Evolutionary conservation across 1,284 basidiomycete genomes (phyloP).

Genomic region (Ganoderma lucidum): DNA sequence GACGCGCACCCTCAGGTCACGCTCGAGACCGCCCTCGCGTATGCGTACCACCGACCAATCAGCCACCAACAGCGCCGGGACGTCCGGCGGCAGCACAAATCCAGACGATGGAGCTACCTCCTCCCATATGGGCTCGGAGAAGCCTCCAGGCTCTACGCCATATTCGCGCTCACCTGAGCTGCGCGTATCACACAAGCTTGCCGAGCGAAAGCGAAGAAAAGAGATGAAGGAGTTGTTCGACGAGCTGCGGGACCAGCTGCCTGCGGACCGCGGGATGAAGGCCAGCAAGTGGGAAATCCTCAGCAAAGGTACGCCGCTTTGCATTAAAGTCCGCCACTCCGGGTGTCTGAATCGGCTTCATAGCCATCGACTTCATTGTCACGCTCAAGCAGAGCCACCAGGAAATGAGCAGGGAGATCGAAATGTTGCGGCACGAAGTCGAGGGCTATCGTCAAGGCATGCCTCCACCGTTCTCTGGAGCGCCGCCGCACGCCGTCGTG

Average conservation of each 20-base stretch:
- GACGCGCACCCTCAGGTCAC: slow-evolving; percentile 64
- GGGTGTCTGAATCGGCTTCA: neutral
- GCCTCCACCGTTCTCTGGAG: slow-evolving; percentile 54
- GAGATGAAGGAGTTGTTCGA: slow-evolving; percentile 99
- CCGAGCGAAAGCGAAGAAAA: slow-evolving; percentile 92
- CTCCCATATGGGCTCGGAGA: slow-evolving; percentile 33
- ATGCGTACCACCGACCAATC: slow-evolving; percentile 52
- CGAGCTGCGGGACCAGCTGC: slow-evolving; percentile 89
- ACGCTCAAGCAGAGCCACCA: slow-evolving; percentile 79
- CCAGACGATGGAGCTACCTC: slow-evolving; percentile 37
- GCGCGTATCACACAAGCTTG: slow-evolving; percentile 92
- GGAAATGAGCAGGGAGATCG: slow-evolving; percentile 81
- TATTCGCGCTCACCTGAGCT: slow-evolving; percentile 95
- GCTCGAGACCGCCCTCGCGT: slow-evolving; percentile 77
- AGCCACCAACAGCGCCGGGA: slow-evolving; percentile 44
- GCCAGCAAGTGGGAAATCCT: slow-evolving; percentile 98
- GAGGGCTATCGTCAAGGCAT: slow-evolving; percentile 70
- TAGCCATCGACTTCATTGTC: slow-evolving; percentile 89
- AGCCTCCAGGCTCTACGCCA: slow-evolving; percentile 71
- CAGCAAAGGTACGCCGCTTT: slow-evolving; percentile 76
- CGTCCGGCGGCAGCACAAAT: slow-evolving; percentile 42
- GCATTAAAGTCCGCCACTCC: neutral
- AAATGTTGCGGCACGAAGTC: slow-evolving; percentile 79
- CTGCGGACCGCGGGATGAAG: slow-evolving; percentile 92
- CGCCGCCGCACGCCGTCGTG: slow-evolving; percentile 59